Evolutionary conservation across 2,329 filamentous ascomycete species (phyloP).

Genomic region (Geosmithia flava): DNA sequence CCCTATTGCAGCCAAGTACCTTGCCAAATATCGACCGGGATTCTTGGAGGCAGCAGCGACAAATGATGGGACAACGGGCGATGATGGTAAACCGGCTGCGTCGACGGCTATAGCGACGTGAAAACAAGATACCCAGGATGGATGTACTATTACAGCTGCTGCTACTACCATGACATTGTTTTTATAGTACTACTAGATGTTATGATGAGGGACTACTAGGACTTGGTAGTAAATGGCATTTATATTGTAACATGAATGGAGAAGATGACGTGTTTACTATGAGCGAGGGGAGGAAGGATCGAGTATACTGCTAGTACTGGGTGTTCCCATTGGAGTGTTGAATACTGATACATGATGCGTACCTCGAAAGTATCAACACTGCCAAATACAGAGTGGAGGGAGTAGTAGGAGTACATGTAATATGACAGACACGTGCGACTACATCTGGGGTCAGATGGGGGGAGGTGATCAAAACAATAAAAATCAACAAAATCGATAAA

Average conservation of each 20-base stretch:
- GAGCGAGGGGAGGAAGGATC: not conserved
- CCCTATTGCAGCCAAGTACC: constrained; percentile 48
- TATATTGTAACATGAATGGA: not conserved
- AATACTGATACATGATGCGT: not conserved
- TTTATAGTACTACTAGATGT: not conserved
- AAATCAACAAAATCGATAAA: no score
- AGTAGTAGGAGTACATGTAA: no score
- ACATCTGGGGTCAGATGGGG: not conserved
- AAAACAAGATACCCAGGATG: not conserved
- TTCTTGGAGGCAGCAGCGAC: constrained; percentile 26
- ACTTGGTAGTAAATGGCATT: not conserved
- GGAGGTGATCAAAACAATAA: not conserved
- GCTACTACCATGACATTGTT: not conserved
- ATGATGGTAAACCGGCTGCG: constrained; percentile 11
- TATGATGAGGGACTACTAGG: not conserved
- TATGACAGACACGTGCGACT: not conserved
- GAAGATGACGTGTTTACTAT: not conserved
- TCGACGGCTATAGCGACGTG: constrained; percentile 15
- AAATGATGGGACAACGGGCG: constrained; percentile 7
- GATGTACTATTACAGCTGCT: not conserved
- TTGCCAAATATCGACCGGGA: constrained; percentile 46
- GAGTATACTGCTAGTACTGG: not conserved
- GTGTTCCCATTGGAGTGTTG: not conserved
- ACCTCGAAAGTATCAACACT: not conserved
- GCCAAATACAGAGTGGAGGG: no score